Evolutionary conservation across 352 stramenopile species (phyloP).

Genomic region (Hyaloperonospora arabidopsidis): DNA sequence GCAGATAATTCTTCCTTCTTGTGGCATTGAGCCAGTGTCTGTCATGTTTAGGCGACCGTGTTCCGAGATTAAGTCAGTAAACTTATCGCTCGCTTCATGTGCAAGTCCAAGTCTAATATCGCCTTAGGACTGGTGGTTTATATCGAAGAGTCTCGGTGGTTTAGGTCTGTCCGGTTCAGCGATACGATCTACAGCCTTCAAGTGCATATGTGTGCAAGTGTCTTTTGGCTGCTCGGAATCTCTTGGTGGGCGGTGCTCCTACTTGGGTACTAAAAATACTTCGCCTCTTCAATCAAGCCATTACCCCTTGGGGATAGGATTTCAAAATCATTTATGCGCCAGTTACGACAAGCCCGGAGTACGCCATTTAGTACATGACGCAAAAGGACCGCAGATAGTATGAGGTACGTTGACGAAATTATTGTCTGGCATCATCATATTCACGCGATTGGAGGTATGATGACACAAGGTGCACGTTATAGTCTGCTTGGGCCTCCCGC

Average conservation of each 20-base stretch:
- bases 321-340: not conserved
- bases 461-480: too few species aligned
- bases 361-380: too few species aligned
- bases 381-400: too few species aligned
- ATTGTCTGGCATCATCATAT: too few species aligned
- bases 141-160: not conserved
- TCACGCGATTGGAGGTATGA: too few species aligned
- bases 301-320: not conserved
- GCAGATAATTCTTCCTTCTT: not conserved
- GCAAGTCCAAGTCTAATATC: not conserved
- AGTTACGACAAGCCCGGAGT: not conserved
- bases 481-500: too few species aligned
- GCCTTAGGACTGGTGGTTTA: not conserved
- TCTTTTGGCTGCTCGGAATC: not conserved
- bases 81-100: not conserved
- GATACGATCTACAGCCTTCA: not conserved
- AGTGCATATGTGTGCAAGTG: not conserved
- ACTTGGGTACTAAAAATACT: not conserved
- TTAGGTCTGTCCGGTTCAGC: not conserved
- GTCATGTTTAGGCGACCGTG: not conserved
- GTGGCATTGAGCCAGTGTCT: not conserved
- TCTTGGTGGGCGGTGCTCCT: not conserved
- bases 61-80: not conserved
- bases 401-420: too few species aligned
- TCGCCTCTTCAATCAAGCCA: slow-evolving; percentile 1